Conservation (phyloP, 306 rosid species). For the Fragaria iinumae region DNA sequence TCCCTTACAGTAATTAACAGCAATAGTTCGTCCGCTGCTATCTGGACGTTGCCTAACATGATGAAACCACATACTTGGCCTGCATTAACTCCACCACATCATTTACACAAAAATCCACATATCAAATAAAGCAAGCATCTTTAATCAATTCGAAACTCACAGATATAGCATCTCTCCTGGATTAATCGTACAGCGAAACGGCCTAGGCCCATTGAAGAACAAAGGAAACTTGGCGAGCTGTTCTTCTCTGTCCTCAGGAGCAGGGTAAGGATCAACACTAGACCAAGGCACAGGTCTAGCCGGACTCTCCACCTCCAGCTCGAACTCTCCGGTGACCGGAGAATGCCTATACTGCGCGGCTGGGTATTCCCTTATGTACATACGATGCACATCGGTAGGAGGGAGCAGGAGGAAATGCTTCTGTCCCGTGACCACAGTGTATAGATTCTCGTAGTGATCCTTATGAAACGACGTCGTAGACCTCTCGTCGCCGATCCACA, state of each 20-base stretch:
- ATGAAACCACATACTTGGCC: conserved; percentile 97
- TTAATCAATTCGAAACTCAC: conserved; percentile 34
- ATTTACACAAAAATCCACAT: not conserved
- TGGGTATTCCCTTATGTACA: conserved; percentile 64
- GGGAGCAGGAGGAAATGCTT: conserved; percentile 76
- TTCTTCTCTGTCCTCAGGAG: conserved; percentile 34
- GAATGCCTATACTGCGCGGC: conserved; percentile 59
- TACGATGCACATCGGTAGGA: conserved; percentile 73
- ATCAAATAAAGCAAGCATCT: not conserved
- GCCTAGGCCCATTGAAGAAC: conserved; percentile 62
- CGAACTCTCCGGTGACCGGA: conserved; percentile 53
- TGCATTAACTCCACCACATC: not conserved
- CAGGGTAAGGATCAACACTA: conserved; percentile 73
- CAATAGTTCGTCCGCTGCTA: conserved; percentile 56
- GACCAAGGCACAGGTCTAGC: conserved; percentile 74
- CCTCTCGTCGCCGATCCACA: conserved; percentile 65
- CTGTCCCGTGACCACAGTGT: conserved; percentile 69
- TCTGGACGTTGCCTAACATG: conserved; percentile 70
- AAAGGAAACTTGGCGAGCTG: conserved; percentile 54
- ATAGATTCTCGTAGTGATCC: conserved; percentile 85
- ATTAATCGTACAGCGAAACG: conserved; percentile 61
- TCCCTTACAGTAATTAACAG: conserved; percentile 71
- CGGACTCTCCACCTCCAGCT: conserved; percentile 61
- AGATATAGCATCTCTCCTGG: conserved; percentile 85
- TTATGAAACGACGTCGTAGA: conserved; percentile 73